These are phyloP conservation scores for Exophiala bonariae DNA, from an alignment of 2,329 filamentous ascomycete genomes.

Conservation along the genomic window DNA sequence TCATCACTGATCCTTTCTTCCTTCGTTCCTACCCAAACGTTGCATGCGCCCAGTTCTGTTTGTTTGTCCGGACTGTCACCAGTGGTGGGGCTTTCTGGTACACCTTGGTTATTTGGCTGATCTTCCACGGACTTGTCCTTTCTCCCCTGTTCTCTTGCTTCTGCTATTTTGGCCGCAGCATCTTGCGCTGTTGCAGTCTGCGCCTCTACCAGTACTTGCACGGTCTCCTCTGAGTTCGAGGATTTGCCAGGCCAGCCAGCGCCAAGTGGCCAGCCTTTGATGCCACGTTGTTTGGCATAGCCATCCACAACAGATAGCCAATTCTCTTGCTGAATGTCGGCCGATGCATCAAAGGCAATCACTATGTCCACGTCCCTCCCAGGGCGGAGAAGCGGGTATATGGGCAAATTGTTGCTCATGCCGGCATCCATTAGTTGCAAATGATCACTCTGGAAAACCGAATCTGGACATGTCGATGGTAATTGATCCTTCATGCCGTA, in stretches of 20 bases:
- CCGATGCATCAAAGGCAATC: slow-evolving; percentile 90
- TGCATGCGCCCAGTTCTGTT: slow-evolving; percentile 78
- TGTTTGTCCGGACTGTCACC: slow-evolving; percentile 44
- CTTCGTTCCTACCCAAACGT: slow-evolving; percentile 87
- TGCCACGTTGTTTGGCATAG: slow-evolving; percentile 82
- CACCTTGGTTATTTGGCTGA: slow-evolving; percentile 25
- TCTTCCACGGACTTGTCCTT: slow-evolving; percentile 30
- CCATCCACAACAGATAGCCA: slow-evolving; percentile 95
- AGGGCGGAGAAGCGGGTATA: slow-evolving; percentile 88
- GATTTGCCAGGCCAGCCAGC: slow-evolving; percentile 81
- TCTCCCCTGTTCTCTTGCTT: slow-evolving; percentile 51
- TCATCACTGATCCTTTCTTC: slow-evolving; percentile 65
- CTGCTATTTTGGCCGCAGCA: slow-evolving; percentile 62
- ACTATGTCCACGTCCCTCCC: slow-evolving; percentile 87
- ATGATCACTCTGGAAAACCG: slow-evolving; percentile 69
- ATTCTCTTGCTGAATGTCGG: slow-evolving; percentile 90
- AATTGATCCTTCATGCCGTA: slow-evolving; percentile 77
- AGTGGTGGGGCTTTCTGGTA: slow-evolving; percentile 43
- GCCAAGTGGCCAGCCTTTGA: slow-evolving; percentile 93
- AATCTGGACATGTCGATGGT: slow-evolving; percentile 74
- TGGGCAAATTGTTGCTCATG: slow-evolving; percentile 97
- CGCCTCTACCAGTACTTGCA: slow-evolving; percentile 66
- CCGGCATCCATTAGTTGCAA: slow-evolving; percentile 92
- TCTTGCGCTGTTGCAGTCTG: slow-evolving; percentile 61
- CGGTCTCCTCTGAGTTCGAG: slow-evolving; percentile 60